A percentile compares a stretch with the other conserved stretches of the same genome.
Conservation (phyloP, 2,329 filamentous ascomycete genomes). For the Pseudocercospora vitis region DNA sequence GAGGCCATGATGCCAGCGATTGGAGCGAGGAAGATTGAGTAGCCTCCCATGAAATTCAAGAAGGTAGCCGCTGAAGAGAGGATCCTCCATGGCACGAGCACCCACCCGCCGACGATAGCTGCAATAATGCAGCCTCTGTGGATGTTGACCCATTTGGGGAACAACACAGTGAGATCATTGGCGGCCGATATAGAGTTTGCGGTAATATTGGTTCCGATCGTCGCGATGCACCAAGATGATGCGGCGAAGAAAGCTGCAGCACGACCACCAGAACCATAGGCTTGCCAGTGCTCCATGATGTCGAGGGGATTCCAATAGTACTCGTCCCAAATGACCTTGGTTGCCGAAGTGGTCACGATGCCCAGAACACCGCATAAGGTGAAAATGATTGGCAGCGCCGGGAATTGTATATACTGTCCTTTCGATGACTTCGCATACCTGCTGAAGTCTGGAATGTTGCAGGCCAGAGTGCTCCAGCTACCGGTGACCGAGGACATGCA, state of each 20-base stretch:
- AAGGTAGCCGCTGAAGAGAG: slow-evolving; percentile 35
- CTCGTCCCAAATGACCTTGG: slow-evolving; percentile 52
- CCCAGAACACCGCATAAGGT: slow-evolving; percentile 50
- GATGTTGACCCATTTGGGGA: slow-evolving; percentile 53
- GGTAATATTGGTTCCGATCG: slow-evolving; percentile 50
- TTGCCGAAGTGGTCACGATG: slow-evolving; percentile 59
- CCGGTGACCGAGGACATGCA: slow-evolving; percentile 51
- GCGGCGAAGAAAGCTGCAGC: slow-evolving; percentile 27
- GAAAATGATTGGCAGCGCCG: slow-evolving; percentile 51
- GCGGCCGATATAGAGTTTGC: slow-evolving; percentile 55
- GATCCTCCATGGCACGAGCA: slow-evolving; percentile 65
- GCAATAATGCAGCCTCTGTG: slow-evolving; percentile 45
- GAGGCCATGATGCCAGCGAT: slow-evolving; percentile 60
- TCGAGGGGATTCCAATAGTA: slow-evolving; percentile 34
- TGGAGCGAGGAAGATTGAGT: slow-evolving; percentile 64
- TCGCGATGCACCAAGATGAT: slow-evolving; percentile 56
- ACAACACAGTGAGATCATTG: slow-evolving; percentile 54
- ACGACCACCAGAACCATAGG: slow-evolving; percentile 19
- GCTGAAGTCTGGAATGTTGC: slow-evolving; percentile 40
- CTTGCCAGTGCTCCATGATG: slow-evolving; percentile 19
- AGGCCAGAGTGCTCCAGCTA: slow-evolving; percentile 44
- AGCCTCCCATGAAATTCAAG: slow-evolving; percentile 43
- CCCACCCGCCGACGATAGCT: slow-evolving; percentile 51
- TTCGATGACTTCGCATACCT: slow-evolving; percentile 33
- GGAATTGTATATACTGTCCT: slow-evolving; percentile 36